These are phyloP conservation scores for Boletus tomentosulus DNA, from an alignment of 768 basidiomycete genomes.

Conservation along the genomic window DNA sequence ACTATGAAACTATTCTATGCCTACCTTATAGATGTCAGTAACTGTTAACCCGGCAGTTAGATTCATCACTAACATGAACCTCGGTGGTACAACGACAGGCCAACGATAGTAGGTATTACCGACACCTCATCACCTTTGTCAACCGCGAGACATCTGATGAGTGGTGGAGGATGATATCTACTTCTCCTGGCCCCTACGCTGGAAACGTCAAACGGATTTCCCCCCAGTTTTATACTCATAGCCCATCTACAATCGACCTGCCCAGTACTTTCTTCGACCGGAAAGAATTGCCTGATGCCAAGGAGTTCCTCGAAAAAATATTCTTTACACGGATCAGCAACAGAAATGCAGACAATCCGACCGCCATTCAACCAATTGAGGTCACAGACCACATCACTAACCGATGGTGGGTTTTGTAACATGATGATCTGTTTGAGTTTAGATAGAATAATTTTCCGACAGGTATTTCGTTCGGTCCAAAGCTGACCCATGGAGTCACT, in stretches of 20 bases:
- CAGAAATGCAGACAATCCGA: background rate
- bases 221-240: slow-evolving; percentile 1
- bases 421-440: too few relatives aligned
- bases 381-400: slow-evolving; percentile 3
- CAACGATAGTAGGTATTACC: background rate
- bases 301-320: background rate
- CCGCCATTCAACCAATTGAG: background rate
- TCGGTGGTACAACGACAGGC: background rate
- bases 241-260: background rate
- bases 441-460: background rate
- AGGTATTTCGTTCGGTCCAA: slow-evolving; percentile 5
- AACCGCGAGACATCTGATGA: slow-evolving; percentile 22
- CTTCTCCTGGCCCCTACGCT: slow-evolving; percentile 1
- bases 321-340: background rate
- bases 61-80: background rate
- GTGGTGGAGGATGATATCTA: slow-evolving; percentile 25
- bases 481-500: slow-evolving; percentile 1
- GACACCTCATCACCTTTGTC: slow-evolving; percentile 19
- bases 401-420: background rate
- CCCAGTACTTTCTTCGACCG: background rate
- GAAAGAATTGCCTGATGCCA: background rate
- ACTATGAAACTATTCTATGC: background rate
- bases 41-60: background rate
- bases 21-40: background rate
- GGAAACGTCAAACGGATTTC: background rate